phyloP scores from a whole-genome alignment of 2,329 filamentous ascomycete species.

The Neopestalotiopsis sp. region DNA sequence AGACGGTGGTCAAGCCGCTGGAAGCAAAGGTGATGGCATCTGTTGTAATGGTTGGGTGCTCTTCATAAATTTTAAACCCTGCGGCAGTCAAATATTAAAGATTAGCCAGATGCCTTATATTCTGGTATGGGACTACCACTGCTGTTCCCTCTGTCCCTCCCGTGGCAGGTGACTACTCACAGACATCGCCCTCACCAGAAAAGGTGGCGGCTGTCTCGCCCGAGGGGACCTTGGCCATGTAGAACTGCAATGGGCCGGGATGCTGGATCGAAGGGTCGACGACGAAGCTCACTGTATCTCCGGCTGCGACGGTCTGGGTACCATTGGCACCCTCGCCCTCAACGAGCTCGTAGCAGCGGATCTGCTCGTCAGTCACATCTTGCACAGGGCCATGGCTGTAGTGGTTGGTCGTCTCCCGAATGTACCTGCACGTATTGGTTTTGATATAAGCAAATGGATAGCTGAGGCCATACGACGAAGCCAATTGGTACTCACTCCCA shows the following conservation, averaged over 20 bases:
- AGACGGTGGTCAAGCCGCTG: conserved; percentile 25
- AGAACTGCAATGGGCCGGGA: conserved; percentile 36
- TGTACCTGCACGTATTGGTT: neutral
- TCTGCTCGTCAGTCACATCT: conserved; percentile 37
- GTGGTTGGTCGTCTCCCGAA: conserved; percentile 43
- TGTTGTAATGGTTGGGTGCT: conserved; percentile 29
- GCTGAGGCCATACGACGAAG: neutral
- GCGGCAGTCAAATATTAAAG: neutral
- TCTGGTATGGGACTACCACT: too few species aligned
- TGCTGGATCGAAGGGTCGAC: conserved; percentile 37
- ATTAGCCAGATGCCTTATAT: too few species aligned
- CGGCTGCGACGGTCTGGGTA: conserved; percentile 41
- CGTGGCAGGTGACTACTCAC: conserved; percentile 16
- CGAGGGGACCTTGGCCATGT: conserved; percentile 35
- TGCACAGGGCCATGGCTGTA: conserved; percentile 41
- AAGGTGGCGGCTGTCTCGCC: conserved; percentile 33
- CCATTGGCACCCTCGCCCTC: conserved; percentile 35
- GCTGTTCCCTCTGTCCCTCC: too few species aligned
- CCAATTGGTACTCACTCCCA: conserved; percentile 1
- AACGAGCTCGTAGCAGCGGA: conserved; percentile 41
- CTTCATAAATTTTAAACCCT: conserved; percentile 37
- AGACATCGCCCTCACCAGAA: conserved; percentile 33
- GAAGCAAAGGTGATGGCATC: conserved; percentile 28
- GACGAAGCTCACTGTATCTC: conserved; percentile 40
- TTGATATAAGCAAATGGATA: neutral